Evolutionary conservation across 345 rosid genomes (phyloP), one percentile per base, ranked within the genome.

Genomic region (Eucalyptus sp.): DNA sequence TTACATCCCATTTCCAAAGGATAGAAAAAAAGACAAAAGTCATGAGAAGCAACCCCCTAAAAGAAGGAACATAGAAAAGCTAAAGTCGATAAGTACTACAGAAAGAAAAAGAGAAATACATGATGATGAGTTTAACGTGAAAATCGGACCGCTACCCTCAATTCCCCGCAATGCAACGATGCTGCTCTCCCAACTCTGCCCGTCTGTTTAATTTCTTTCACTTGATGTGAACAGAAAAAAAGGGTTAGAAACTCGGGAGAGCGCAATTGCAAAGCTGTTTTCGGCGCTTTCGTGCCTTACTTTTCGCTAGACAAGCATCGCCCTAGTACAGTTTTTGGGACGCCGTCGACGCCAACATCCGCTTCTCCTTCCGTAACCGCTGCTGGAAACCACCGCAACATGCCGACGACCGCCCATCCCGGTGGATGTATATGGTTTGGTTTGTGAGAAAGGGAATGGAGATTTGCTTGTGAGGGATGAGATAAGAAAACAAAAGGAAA

Each of bases 141-240:
- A 90, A 93, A 89, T 96, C 96, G 98, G 98, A 96, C 98, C 98
- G 98, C 91, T 91, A 94, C 95, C 98, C 96, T 96, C 98, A 92
- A 96, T 96, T 95, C 98, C 98, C 98, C 96, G 94, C 96, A 86
- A 93, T 95, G 96, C 96, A 96, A 95, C 90, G 88, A 93, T 94
- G 86, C 90, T 91, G 94, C 95, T 95, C 95, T 96, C 93, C 96
- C 92, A 85, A 89, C 88, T 95, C 97, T 94, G 92, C 92, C 92
- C 90, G 62, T 56, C 62, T 4, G 29, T 41, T 87, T 25, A 50
- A 7, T 22, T 14, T 27, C 83, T 76, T 76, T 22, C 83, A 76
- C 83, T 76, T 76, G 4, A 37, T 22, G 83, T 76, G 83, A 76
- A 37, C 27, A 20, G 83, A 41, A 76, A 76, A 76, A n/a, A 25